These are phyloP conservation scores for Teratosphaeria gauchensis DNA, from an alignment of 2,329 filamentous ascomycete genomes.

Conservation along the genomic window DNA sequence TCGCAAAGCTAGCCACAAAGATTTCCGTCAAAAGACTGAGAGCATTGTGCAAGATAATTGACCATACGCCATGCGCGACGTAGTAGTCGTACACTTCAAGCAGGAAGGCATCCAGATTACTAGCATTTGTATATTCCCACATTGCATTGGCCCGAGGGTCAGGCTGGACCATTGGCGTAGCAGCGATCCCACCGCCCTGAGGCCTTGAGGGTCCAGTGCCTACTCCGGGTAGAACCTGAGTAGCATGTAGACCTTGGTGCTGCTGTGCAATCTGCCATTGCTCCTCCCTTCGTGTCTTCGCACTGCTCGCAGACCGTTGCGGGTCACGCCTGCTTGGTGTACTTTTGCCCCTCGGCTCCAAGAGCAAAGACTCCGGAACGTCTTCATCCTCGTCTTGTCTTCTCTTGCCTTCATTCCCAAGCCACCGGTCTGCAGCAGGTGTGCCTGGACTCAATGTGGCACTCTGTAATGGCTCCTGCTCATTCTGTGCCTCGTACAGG, in stretches of 20 bases:
- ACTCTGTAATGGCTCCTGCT: slow-evolving; percentile 36
- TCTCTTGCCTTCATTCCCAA: slow-evolving; percentile 21
- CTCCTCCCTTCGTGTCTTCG: slow-evolving; percentile 24
- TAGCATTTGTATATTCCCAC: slow-evolving; percentile 88
- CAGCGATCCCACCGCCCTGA: background rate
- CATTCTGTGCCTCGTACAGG: slow-evolving; percentile 38
- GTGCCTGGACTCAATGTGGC: slow-evolving; percentile 24
- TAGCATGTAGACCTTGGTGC: slow-evolving; percentile 35
- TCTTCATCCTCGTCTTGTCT: slow-evolving; percentile 48
- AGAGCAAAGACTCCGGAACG: slow-evolving; percentile 53
- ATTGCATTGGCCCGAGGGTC: slow-evolving; percentile 68
- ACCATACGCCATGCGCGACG: slow-evolving; percentile 71
- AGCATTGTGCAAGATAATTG: slow-evolving; percentile 63
- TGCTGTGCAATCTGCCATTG: slow-evolving; percentile 43
- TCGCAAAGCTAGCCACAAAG: slow-evolving; percentile 74
- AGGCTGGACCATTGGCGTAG: slow-evolving; percentile 30
- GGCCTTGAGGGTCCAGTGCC: background rate
- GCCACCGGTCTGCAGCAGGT: slow-evolving; percentile 23
- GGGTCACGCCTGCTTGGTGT: slow-evolving; percentile 5
- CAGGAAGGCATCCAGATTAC: slow-evolving; percentile 81
- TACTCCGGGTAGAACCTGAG: slow-evolving; percentile 6
- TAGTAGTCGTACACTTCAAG: slow-evolving; percentile 81
- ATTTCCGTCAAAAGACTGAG: slow-evolving; percentile 70
- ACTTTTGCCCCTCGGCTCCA: slow-evolving; percentile 40
- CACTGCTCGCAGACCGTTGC: background rate